phyloP scores from a whole-genome alignment of 352 stramenopile species.

The Globisporangium rhizosaccharum region DNA sequence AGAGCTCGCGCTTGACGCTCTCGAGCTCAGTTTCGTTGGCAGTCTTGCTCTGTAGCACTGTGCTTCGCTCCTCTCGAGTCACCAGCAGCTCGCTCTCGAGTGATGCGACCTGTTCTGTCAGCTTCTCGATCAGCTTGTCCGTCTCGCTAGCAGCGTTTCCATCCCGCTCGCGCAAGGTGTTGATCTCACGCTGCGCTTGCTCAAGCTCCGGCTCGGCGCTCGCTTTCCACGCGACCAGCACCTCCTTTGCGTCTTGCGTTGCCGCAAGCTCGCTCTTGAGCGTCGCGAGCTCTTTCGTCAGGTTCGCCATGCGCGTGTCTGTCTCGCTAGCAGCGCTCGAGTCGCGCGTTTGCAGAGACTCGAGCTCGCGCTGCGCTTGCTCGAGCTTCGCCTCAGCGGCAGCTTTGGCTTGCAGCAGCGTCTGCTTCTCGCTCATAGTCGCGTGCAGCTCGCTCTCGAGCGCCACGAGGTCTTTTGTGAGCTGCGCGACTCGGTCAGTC shows the following conservation, averaged over 20 bases:
- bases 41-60: background rate
- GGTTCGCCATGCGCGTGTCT: background rate
- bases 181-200: background rate
- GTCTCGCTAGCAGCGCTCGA: background rate
- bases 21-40: background rate
- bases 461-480: background rate
- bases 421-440: background rate
- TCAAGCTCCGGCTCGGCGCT: background rate
- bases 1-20: background rate
- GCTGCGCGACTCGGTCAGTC: background rate
- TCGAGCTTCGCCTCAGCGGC: background rate
- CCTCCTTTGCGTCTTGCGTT: background rate
- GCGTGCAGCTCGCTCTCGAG: background rate
- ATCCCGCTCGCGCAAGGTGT: background rate
- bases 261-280: conserved; percentile 3
- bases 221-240: background rate
- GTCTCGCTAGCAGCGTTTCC: background rate
- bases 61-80: background rate
- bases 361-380: background rate
- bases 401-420: background rate
- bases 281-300: background rate
- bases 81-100: background rate
- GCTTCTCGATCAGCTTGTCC: background rate
- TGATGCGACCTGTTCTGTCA: background rate
- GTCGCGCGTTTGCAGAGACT: background rate